Conservation (phyloP, 371 early-diverging fungal species). For the Gilbertella persicaria region DNA sequence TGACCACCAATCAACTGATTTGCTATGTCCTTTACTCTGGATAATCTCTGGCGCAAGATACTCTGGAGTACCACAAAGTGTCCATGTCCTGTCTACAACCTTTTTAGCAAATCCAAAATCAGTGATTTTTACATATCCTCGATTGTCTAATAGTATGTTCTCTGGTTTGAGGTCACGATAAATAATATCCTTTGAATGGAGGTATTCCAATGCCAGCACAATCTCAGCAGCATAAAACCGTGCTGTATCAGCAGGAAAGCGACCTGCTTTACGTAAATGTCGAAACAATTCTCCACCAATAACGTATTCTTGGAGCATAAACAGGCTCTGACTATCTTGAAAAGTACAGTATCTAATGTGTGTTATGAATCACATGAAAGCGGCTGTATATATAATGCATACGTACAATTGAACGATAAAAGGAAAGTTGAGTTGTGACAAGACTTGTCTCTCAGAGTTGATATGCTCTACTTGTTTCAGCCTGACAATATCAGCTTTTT, state of each 20-base stretch:
- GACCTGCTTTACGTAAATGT: conserved; percentile 87
- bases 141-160: conserved; percentile 85
- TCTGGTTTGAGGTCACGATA: conserved; percentile 98
- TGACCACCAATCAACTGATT: conserved; percentile 99
- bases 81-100: conserved; percentile 82
- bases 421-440: conserved; percentile 86
- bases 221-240: conserved; percentile 82
- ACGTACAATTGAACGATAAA: conserved; percentile 92
- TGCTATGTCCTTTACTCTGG: conserved; percentile 94
- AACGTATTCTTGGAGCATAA: conserved; percentile 97
- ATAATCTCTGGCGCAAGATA: conserved; percentile 99
- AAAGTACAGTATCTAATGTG: conserved; percentile 76
- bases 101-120: conserved; percentile 99
- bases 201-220: conserved; percentile 83
- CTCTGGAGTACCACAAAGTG: conserved; percentile 99
- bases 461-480: conserved; percentile 98
- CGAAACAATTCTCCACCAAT: conserved; percentile 96
- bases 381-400: conserved; percentile 39
- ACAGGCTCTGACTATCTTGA: conserved; percentile 87
- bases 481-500: conserved; percentile 88
- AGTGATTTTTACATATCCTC: conserved; percentile 97
- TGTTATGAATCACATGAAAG: conserved; percentile 6
- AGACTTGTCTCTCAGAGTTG: conserved; percentile 92
- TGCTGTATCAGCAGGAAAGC: conserved; percentile 90
- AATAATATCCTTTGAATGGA: conserved; percentile 91